Conservation (phyloP, 1,284 basidiomycete species). For the Trichosporon sp. region DNA sequence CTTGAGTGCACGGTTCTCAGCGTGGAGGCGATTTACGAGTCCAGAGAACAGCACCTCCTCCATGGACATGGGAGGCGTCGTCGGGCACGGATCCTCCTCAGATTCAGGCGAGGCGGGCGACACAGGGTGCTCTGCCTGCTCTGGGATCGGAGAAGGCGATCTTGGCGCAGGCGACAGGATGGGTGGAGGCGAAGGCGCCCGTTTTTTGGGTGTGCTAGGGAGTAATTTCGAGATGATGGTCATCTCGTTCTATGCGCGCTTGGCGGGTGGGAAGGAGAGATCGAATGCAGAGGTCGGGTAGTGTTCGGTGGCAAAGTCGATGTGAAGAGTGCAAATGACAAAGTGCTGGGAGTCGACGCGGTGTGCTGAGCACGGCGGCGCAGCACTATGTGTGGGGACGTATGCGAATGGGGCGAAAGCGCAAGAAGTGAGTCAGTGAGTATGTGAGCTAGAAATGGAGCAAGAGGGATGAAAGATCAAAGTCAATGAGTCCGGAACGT, state of each 20-base stretch:
- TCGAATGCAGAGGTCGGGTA: neutral
- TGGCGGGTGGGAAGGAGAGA: neutral
- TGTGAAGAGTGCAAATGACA: neutral
- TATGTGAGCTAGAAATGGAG: neutral
- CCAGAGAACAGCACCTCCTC: constrained; percentile 17
- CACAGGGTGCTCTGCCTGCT: neutral
- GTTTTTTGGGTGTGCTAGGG: neutral
- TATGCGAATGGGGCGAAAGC: neutral
- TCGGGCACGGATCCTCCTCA: constrained; percentile 10
- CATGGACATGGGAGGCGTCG: constrained; percentile 4
- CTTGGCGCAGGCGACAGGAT: constrained; percentile 12
- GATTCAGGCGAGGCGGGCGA: neutral
- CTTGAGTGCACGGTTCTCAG: constrained; percentile 15
- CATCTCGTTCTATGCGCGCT: neutral
- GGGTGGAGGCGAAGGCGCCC: constrained; percentile 8
- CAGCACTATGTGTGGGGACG: neutral
- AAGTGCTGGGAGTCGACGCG: neutral
- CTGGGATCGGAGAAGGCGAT: constrained; percentile 2
- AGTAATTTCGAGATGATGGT: constrained; percentile 1
- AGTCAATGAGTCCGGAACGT: neutral
- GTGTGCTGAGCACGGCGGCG: neutral
- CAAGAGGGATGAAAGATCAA: neutral
- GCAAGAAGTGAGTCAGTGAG: neutral
- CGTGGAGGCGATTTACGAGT: neutral
- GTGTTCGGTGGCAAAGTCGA: neutral